Evolutionary conservation across 2,329 filamentous ascomycete genomes (phyloP).

Genomic region (Ophiognomonia clavigignenti-juglandacearum): DNA sequence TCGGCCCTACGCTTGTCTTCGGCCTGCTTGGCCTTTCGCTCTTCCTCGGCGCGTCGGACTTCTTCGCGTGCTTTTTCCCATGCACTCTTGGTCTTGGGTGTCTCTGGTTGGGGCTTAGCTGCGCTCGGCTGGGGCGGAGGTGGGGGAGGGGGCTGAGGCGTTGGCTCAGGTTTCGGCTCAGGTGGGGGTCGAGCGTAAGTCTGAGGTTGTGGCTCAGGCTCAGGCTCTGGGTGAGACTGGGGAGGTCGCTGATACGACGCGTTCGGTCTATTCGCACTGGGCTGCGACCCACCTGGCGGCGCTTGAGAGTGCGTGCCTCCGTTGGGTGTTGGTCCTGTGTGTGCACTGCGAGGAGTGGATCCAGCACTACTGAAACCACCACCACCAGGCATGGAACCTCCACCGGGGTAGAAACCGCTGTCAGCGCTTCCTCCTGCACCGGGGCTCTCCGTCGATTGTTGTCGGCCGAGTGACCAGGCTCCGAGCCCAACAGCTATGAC

Average conservation of each 20-base stretch:
- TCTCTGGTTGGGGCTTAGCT: conserved; percentile 23
- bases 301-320: conserved; percentile 18
- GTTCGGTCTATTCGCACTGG: conserved; percentile 21
- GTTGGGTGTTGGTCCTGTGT: conserved; percentile 28
- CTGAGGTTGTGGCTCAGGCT: background rate
- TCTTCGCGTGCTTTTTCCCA: conserved; percentile 70
- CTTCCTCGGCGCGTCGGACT: conserved; percentile 57
- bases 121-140: conserved; percentile 19
- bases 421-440: conserved; percentile 15
- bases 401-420: conserved; percentile 16
- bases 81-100: conserved; percentile 44
- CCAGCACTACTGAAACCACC: conserved; percentile 16
- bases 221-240: background rate
- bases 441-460: conserved; percentile 43
- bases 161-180: conserved; percentile 10
- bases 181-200: background rate
- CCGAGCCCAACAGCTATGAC: conserved; percentile 68
- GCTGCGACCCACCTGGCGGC: conserved; percentile 16
- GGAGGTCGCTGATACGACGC: conserved; percentile 21
- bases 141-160: conserved; percentile 17
- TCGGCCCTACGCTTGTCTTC: conserved; percentile 57
- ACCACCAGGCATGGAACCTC: conserved; percentile 14
- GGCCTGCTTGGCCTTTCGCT: conserved; percentile 55
- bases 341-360: conserved; percentile 18
- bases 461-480: conserved; percentile 72